Base-by-base conservation (phyloP, 1,284 basidiomycete genomes). In the Pascua guehoae region DNA sequence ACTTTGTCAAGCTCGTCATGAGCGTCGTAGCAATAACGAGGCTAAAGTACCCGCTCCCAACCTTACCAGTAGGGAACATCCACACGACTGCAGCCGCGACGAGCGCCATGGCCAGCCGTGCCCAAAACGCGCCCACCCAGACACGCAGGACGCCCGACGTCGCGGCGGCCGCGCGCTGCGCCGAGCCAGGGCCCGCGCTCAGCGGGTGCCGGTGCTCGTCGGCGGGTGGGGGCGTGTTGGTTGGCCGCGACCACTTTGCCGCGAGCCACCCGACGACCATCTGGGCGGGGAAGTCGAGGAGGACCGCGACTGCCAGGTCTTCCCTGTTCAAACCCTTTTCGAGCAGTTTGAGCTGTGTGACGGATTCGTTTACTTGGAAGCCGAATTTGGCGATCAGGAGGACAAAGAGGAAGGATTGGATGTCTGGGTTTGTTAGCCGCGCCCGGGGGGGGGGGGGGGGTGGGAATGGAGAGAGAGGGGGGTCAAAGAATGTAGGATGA, bases 221-320 rank as follows among this genome's bases (percentile, higher is more conserved):
- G 18, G 40, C 15, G 1, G 37, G 18, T n/a, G n/a, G n/a, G n/a
- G n/a, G n/a, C 2, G 49, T 2, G 12, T 56, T 54, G 5, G 58
- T 41, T 0, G 72, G 72, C 54, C 84, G 81, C 3, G 89, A 88
- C 92, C 93, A 98, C 66, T 86, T 86, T 3, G 92, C 96, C 0
- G 94, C 92, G n/a, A 96, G 81, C 86, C 91, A 98, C 12, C 95
- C 95, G 41, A 92, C 93, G 56, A 91, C 74, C 57, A 99, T 91
- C 79, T 98, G 95, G 78, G 96, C 96, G 1, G 96, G 96, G 66
- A 98, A 98, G 76, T 98, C 96, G 67, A 98, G 89, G 50, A 98
- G 84, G 38, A 96, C 94, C 2, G 92, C 89, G 24, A 96, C 82
- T 5, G 96, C 94, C 41, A 98, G 83, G 68, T 99, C 96, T 79